Conservation (phyloP, 2,329 filamentous ascomycete genomes). For the Teratosphaeria destructans region DNA sequence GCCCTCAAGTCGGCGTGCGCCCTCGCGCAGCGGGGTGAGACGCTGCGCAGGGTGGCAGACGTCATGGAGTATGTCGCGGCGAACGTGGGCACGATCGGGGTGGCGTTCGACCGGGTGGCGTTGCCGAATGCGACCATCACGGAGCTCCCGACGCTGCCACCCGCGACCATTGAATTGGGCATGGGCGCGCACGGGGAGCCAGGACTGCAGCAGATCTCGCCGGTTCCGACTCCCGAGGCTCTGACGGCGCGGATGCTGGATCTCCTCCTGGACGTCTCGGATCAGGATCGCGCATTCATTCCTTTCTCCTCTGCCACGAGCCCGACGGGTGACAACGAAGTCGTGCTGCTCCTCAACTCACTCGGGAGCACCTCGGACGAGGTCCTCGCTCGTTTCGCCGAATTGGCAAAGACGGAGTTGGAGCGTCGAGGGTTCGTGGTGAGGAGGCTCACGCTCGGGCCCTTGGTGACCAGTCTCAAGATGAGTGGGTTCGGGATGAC, state of each 20-base stretch:
- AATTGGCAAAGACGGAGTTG: constrained; percentile 19
- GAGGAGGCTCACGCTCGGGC: constrained; percentile 24
- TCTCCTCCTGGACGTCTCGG: constrained; percentile 23
- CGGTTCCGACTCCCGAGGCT: constrained; percentile 23
- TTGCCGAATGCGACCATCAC: constrained; percentile 44
- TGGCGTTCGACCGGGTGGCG: constrained; percentile 28
- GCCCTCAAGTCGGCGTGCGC: constrained; percentile 52
- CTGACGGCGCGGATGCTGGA: constrained; percentile 27
- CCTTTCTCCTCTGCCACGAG: constrained; percentile 24
- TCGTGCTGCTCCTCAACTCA: constrained; percentile 26
- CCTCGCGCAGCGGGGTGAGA: constrained; percentile 32
- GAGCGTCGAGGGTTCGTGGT: constrained; percentile 32
- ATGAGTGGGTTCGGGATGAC: constrained; percentile 31
- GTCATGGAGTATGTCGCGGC: constrained; percentile 28
- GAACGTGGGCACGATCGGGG: constrained; percentile 28
- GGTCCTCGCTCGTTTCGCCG: constrained; percentile 26
- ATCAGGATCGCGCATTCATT: constrained; percentile 26
- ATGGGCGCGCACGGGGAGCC: constrained; percentile 60
- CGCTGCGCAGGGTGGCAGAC: constrained; percentile 24
- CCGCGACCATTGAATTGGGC: constrained; percentile 51
- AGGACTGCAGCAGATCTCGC: constrained; percentile 46
- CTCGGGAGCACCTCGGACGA: constrained; percentile 28
- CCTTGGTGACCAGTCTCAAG: constrained; percentile 28
- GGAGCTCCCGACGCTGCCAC: constrained; percentile 46
- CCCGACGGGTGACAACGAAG: constrained; percentile 19